Base-by-base conservation (phyloP, 306 rosid genomes). In the Gastrolobium villosum region DNA sequence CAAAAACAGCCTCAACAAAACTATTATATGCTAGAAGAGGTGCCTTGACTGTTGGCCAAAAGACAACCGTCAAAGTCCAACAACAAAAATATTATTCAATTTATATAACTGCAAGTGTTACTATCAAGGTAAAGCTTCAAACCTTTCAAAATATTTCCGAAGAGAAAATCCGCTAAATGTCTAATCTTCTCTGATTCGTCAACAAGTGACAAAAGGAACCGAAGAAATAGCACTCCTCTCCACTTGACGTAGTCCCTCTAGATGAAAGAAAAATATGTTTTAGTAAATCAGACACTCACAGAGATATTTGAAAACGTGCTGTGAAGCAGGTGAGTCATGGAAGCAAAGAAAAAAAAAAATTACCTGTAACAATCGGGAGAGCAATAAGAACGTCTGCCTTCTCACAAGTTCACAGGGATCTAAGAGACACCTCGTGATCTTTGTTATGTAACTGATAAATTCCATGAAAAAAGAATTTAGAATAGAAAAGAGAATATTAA, bases 221-320 rank as follows among this genome's bases (percentile, higher is more conserved):
- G 89, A 67, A 92, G 90, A 87, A 94, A 94, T 56, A 94, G 85
- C 79, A 94, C 97, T 78, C 97, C 99, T 87, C 91, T 90, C 99
- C 99, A 94, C 87, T 94, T 94, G 86, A 92, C 99, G 10, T 92
- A 94, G 86, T 94, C 99, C 75, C 97, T 89, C 98, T 93, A 84
- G 64, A 81, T 14, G 79, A 44, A 56, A 82, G 11, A 66, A 53
- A n/a, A 72, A 5, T 5, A 44, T 11, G 65, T n/a, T 78, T 72
- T 45, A 78, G 74, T 34, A 79, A 50, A 65, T 49, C 15, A 40
- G 14, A 41, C 7, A 61, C 15, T 63, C 34, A 31, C 5, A 14
- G 14, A 45, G 72, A 50, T 67, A 45, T 41, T 28, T 11, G 34
- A 74, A 65, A 78, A 66, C n/a, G 75, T 69, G 44, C 41, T 53